Evolutionary conservation across 2,329 filamentous ascomycete species (phyloP).

Genomic region (Arthroderma sp.): DNA sequence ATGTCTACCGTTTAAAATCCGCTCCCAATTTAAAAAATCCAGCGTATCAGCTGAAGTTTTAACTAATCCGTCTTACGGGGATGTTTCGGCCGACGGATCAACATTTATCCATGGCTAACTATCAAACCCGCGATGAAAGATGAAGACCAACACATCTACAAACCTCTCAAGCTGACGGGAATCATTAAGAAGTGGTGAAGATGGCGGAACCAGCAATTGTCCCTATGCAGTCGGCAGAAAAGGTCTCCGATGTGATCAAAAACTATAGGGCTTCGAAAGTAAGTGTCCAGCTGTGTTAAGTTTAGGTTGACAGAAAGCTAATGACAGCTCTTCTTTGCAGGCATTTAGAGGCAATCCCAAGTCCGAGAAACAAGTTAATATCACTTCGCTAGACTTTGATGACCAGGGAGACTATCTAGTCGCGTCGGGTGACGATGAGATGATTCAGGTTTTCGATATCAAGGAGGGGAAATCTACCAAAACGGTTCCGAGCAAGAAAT

Average conservation of each 20-base stretch:
- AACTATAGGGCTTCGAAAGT: constrained; percentile 73
- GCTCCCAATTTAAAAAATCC: not conserved
- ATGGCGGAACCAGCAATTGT: constrained; percentile 20
- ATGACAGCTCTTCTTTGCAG: constrained; percentile 13
- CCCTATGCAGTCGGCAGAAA: constrained; percentile 26
- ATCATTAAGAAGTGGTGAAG: not conserved
- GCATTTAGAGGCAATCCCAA: constrained; percentile 26
- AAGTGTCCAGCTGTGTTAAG: constrained; percentile 17
- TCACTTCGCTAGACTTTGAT: constrained; percentile 92
- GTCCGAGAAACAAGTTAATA: constrained; percentile 41
- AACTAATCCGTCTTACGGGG: not conserved
- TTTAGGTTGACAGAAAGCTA: not conserved
- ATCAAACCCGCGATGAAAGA: too few relatives aligned
- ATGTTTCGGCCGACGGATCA: not conserved
- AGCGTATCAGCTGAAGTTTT: not conserved
- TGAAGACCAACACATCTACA: not conserved
- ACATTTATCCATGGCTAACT: not conserved
- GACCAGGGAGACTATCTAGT: constrained; percentile 88
- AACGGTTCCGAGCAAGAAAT: constrained; percentile 86
- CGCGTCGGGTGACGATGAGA: constrained; percentile 84
- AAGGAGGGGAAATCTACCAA: constrained; percentile 84
- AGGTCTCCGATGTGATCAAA: constrained; percentile 64
- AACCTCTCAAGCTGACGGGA: too few relatives aligned
- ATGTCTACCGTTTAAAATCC: not conserved
- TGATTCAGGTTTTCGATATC: constrained; percentile 88